These are phyloP conservation scores for Arabidopsis thaliana DNA, from an alignment of 345 rosid species.

Conservation along the genomic window DNA sequence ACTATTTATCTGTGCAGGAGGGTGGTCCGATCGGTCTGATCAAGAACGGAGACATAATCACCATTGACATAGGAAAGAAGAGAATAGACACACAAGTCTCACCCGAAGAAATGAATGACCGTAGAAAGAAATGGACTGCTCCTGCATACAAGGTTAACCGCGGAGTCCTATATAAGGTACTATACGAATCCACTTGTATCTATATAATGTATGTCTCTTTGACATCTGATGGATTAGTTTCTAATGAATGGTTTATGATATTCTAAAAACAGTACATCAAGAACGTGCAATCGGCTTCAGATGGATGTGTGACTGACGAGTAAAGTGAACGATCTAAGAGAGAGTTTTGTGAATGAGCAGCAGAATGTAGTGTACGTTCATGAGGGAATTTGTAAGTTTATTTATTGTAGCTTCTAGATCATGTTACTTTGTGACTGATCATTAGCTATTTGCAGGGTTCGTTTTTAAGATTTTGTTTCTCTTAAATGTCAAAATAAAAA, in stretches of 20 bases:
- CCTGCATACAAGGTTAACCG: conserved; percentile 73
- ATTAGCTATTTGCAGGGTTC: conserved; percentile 19
- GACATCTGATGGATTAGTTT: conserved; percentile 25
- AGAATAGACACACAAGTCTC: conserved; percentile 75
- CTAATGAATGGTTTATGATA: not conserved
- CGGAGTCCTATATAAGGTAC: conserved; percentile 86
- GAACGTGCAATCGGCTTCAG: conserved; percentile 84
- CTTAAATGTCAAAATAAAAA: not conserved
- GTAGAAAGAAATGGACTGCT: conserved; percentile 76
- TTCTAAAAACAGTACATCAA: conserved; percentile 76
- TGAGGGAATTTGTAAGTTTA: conserved; percentile 63
- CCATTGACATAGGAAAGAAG: conserved; percentile 70
- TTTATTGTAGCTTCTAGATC: conserved; percentile 51
- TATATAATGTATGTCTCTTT: conserved; percentile 1
- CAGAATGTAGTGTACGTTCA: conserved; percentile 59
- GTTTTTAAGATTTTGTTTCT: conserved; percentile 1
- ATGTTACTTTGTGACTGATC: conserved; percentile 14
- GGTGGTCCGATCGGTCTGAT: conserved; percentile 96
- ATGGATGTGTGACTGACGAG: conserved; percentile 94
- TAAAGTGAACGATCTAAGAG: conserved; percentile 46
- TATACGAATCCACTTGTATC: not conserved
- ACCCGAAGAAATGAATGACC: conserved; percentile 62
- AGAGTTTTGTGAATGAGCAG: conserved; percentile 49
- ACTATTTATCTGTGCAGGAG: conserved; percentile 60
- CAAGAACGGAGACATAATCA: conserved; percentile 76